Base-by-base conservation (phyloP, 495 filamentous ascomycete genomes). In the Parmelia sp. region DNA sequence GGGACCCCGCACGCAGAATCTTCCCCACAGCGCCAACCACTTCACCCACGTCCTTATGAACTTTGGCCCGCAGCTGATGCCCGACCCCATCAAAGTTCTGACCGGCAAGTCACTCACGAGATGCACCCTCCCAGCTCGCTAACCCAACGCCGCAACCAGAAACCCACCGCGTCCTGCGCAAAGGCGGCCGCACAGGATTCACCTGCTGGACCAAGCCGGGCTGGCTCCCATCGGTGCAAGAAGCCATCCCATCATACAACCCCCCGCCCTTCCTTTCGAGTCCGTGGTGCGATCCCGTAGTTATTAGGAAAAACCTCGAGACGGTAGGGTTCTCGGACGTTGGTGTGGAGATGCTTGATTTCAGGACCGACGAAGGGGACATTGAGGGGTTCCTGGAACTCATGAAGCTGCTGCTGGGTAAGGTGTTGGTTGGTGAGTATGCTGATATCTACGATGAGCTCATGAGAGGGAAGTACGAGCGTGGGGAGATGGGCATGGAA, bases 1-100 rank as follows among this genome's bases (percentile, higher is more conserved):
- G 47, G 19, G 11, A 53, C 14, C 23, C 12, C 2, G n/a, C n/a
- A n/a, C 14, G 14, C 3, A 53, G 49, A 29, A 19, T 53, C 12
- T 31, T 53, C 49, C 49, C 6, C 63, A 78, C 25, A 69, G 71
- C 4, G 70, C 62, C 27, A 68, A 60, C 35, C 57, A 71, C 19
- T 79, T 67, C 64, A 71, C 73, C 3, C 71, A 79, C 61, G 65
- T 75, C 9, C 71, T 76, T 33, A 69, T 72, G 56, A 69, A 68
- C n/a, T 79, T 79, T 63, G 77, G 75, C 74, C 53, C 58, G 69
- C 62, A 33, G 31, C 15, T 42, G 3, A 42, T 40, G 39, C 27
- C 51, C 17, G 60, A 42, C 11, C 37, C 47, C 36, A 25, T 27
- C 7, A 44, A 31, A 12, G 57, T 33, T 23, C 64, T 69, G 37